Evolutionary conservation across 2,329 filamentous ascomycete genomes (phyloP).

Genomic region (Verticillium tricorpus): DNA sequence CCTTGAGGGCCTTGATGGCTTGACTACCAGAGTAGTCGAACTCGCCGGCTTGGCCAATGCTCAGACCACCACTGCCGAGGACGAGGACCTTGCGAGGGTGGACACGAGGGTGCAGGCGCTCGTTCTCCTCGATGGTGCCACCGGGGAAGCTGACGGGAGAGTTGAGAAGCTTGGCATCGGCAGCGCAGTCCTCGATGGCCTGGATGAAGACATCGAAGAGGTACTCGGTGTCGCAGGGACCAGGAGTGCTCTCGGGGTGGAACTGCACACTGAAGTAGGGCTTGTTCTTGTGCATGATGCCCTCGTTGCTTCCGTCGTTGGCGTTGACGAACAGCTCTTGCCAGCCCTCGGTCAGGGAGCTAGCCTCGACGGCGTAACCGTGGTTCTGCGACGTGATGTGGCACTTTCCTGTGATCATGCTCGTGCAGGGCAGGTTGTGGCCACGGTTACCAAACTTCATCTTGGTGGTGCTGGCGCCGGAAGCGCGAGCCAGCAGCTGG

Average conservation of each 20-base stretch:
- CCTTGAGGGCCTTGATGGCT: slow-evolving; percentile 96
- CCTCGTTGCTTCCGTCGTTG: slow-evolving; percentile 97
- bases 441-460: slow-evolving; percentile 99
- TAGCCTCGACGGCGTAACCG: slow-evolving; percentile 86
- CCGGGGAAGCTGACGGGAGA: slow-evolving; percentile 83
- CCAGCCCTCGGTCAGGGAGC: slow-evolving; percentile 74
- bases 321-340: slow-evolving; percentile 95
- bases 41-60: slow-evolving; percentile 96
- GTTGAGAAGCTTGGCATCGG: slow-evolving; percentile 61
- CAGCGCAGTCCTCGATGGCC: slow-evolving; percentile 69
- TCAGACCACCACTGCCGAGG: slow-evolving; percentile 88
- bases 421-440: slow-evolving; percentile 97
- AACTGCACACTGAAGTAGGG: slow-evolving; percentile 99
- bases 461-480: slow-evolving; percentile 81
- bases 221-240: slow-evolving; percentile 91
- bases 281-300: slow-evolving; percentile 79
- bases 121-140: slow-evolving; percentile 74
- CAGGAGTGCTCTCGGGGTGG: slow-evolving; percentile 94
- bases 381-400: slow-evolving; percentile 99
- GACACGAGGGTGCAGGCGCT: slow-evolving; percentile 70
- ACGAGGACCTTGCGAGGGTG: slow-evolving; percentile 92
- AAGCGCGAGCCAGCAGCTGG: slow-evolving; percentile 83
- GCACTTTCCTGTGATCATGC: slow-evolving; percentile 89
- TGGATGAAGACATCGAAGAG: slow-evolving; percentile 95
- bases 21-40: slow-evolving; percentile 99